Evolutionary conservation across 177 flowering plant species (phyloP), one percentile per base, ranked within the genome.

Genomic region (Telopea speciosissima): DNA sequence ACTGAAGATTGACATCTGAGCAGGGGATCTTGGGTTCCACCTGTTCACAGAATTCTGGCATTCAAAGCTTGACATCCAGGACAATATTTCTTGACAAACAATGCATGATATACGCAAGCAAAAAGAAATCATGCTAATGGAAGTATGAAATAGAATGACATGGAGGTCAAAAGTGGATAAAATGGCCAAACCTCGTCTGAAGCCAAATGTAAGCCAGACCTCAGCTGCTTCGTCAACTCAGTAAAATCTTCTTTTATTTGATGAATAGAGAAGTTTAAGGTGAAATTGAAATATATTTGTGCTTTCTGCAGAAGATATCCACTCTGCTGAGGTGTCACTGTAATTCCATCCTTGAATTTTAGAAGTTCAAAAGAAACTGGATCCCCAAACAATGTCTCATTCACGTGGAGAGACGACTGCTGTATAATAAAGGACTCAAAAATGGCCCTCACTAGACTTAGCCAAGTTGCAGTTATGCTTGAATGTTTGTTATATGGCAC

Each of bases 341-440:
- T 90, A 60, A 93, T 89, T 75, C 98, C 97, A 54, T 89, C 96
- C 0, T 72, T 81, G 64, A 91, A 91, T 77, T 89, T 93, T 63
- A 93, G 81, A 79, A 93, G 92, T 75, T 90, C 90, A 78, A 93
- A 93, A 28, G 73, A 79, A 63, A 65, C 80, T 21, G 98, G 85
- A 16, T 79, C 79, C 25, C 96, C 98, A 78, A 91, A 91, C 84
- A 90, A 80, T 28, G 89, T 78, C 31, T 77, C 56, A 12, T 86
- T 86, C 80, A 89, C 65, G 26, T 78, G 84, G 33, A 91, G 86
- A 63, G 73, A 63, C 24, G 78, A 63, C 72, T 86, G 89, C n/a
- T 71, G 67, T 72, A 75, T 66, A 63, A 91, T 83, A 69, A 93
- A 71, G 67, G 74, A 74, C 63, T 63, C 80, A 78, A 91, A 90